Percentiles rank a stretch among this genome's conserved stretches.
Evolutionary conservation across 148 eudicot genomes (phyloP).

Genomic region (Chenopodium formosanum): DNA sequence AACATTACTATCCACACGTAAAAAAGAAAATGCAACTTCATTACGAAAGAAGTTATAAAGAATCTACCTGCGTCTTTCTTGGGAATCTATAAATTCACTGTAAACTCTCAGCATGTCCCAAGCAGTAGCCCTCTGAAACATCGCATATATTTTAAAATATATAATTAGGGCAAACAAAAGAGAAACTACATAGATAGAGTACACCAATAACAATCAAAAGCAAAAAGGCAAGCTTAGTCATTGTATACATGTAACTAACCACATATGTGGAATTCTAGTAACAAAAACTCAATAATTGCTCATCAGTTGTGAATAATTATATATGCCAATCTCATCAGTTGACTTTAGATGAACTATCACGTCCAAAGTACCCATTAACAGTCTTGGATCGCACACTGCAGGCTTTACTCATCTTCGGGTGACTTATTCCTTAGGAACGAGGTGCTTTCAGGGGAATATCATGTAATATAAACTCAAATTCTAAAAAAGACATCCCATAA

Average conservation of each 20-base stretch:
- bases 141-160: constrained; percentile 16
- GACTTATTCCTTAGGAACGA: too few relatives aligned
- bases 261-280: neutral
- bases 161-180: neutral
- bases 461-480: neutral
- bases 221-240: neutral
- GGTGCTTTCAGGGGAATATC: neutral
- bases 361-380: too few relatives aligned
- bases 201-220: neutral
- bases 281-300: neutral
- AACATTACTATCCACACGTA: neutral
- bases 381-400: too few relatives aligned
- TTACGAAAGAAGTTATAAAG: constrained; percentile 7
- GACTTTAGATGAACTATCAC: too few relatives aligned
- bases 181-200: constrained; percentile 1
- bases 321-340: neutral
- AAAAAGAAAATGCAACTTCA: neutral
- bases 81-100: constrained; percentile 67
- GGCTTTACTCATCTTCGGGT: too few relatives aligned
- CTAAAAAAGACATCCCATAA: neutral
- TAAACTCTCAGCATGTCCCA: constrained; percentile 96
- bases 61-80: constrained; percentile 75
- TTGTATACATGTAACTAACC: neutral
- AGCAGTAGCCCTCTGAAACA: constrained; percentile 82
- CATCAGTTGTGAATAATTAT: neutral